A percentile compares a stretch with the other conserved stretches of the same genome.
Evolutionary conservation across 2,329 filamentous ascomycete genomes (phyloP).

Genomic region (Colletotrichum siamense): DNA sequence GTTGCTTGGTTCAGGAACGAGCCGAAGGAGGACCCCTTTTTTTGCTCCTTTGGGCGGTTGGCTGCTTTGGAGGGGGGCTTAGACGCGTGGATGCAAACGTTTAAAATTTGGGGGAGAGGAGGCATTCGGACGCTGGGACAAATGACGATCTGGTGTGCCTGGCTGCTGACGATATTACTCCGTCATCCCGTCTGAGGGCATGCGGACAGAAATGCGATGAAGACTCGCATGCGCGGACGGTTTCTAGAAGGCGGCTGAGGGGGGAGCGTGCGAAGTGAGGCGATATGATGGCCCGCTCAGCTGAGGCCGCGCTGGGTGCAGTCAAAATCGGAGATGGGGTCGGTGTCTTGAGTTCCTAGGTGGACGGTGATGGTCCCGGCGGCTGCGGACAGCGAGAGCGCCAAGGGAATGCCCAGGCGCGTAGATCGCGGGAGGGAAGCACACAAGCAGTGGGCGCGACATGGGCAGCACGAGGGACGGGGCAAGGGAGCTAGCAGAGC

Average conservation of each 20-base stretch:
- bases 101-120: neutral
- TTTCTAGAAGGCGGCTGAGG: neutral
- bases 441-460: neutral
- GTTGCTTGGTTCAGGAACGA: neutral
- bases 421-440: conserved; percentile 7
- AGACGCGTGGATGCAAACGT: neutral
- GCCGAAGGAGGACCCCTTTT: neutral
- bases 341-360: neutral
- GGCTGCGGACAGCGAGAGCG: neutral
- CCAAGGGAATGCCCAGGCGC: conserved; percentile 21
- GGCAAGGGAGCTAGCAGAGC: conserved; percentile 15
- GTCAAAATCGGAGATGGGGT: neutral
- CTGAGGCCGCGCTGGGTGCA: neutral
- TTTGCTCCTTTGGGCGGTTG: neutral
- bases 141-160: neutral
- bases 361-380: neutral
- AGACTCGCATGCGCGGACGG: neutral
- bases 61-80: neutral
- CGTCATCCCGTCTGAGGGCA: neutral
- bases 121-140: neutral
- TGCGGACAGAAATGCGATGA: neutral
- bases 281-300: neutral
- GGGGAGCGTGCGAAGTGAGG: neutral
- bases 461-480: neutral
- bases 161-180: neutral